Evolutionary conservation across 306 rosid species (phyloP).

Genomic region (Astragalus glycyphyllos): DNA sequence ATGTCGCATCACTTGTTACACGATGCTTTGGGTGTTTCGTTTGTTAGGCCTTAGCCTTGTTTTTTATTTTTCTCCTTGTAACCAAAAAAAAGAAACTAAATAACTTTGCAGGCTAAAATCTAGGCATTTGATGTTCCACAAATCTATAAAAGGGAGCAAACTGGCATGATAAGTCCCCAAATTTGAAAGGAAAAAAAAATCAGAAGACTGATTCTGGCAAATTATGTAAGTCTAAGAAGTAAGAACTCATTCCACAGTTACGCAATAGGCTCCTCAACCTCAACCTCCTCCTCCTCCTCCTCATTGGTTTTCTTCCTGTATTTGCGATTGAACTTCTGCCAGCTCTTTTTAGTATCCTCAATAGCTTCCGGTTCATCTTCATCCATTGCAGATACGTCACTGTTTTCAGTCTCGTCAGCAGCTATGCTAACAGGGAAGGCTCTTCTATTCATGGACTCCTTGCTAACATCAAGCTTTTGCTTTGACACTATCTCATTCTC

Average conservation of each 20-base stretch:
- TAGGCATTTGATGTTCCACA: conserved; percentile 34
- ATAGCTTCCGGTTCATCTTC: conserved; percentile 70
- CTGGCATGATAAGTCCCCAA: not conserved
- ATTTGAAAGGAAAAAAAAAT: not conserved
- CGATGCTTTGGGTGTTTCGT: too few relatives aligned
- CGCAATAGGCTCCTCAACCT: conserved; percentile 47
- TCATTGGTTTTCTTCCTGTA: conserved; percentile 66
- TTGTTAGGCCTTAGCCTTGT: too few relatives aligned
- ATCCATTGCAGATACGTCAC: conserved; percentile 83
- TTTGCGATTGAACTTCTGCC: conserved; percentile 61
- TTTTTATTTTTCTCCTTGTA: too few relatives aligned
- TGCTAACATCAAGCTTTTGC: conserved; percentile 51
- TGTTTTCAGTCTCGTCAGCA: conserved; percentile 53
- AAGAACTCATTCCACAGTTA: not conserved
- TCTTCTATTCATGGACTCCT: conserved; percentile 49
- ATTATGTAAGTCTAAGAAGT: conserved; percentile 23
- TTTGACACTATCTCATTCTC: conserved; percentile 53
- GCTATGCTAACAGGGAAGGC: conserved; percentile 57
- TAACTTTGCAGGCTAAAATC: conserved; percentile 1
- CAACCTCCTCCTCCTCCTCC: conserved; percentile 47
- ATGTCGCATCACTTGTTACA: too few relatives aligned
- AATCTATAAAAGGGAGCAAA: conserved; percentile 9
- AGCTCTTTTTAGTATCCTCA: conserved; percentile 48
- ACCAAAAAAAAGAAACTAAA: conserved; percentile 27
- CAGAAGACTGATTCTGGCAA: too few relatives aligned